These are phyloP conservation scores for Mariannaea elegans DNA, from an alignment of 2,329 filamentous ascomycete genomes.

Conservation along the genomic window DNA sequence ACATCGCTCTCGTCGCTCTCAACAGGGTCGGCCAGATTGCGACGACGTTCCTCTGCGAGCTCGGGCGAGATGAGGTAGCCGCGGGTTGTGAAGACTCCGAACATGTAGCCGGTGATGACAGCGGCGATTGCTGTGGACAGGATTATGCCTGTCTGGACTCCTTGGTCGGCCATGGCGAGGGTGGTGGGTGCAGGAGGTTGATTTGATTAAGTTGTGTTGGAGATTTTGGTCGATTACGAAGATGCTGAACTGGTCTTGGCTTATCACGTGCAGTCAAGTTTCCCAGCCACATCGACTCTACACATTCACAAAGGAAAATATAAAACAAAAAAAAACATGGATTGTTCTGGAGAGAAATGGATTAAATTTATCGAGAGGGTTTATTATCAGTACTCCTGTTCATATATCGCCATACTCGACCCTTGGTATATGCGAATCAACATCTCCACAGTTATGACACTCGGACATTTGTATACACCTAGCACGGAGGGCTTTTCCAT, in stretches of 20 bases:
- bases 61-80: constrained; percentile 67
- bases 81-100: constrained; percentile 77
- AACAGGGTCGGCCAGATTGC: constrained; percentile 66
- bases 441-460: too few species aligned
- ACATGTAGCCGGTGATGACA: constrained; percentile 80
- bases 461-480: too few species aligned
- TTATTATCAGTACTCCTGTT: too few species aligned
- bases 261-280: constrained; percentile 19
- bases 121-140: constrained; percentile 78
- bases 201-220: constrained; percentile 1
- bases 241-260: background rate
- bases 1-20: constrained; percentile 77
- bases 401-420: too few species aligned
- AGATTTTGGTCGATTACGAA: background rate
- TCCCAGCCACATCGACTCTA: background rate
- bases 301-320: too few species aligned
- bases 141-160: constrained; percentile 65
- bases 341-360: too few species aligned
- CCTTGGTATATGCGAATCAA: too few species aligned
- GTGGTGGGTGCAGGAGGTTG: background rate
- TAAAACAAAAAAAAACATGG: too few species aligned
- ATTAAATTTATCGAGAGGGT: too few species aligned
- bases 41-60: constrained; percentile 64
- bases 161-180: constrained; percentile 48
- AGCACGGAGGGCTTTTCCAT: too few species aligned